Percentiles rank a stretch among this genome's conserved stretches.
phyloP scores from a whole-genome alignment of 495 filamentous ascomycete species.

The Neurospora sp. region DNA sequence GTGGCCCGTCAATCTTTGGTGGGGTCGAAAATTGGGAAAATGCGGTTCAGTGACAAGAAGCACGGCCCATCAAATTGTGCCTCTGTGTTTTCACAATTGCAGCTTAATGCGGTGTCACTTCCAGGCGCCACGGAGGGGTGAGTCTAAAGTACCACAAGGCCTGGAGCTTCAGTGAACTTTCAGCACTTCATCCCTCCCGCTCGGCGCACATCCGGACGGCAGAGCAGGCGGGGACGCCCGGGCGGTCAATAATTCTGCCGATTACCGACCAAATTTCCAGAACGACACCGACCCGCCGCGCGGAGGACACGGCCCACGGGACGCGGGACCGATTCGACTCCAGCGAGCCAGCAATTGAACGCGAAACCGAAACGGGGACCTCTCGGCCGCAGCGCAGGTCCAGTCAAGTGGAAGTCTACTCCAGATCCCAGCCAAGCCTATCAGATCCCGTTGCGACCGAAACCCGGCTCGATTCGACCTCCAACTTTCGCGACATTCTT shows the following conservation, averaged over 20 bases:
- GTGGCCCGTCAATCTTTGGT: slow-evolving; percentile 17
- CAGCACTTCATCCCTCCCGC: background rate
- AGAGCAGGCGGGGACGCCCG: background rate
- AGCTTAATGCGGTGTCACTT: background rate
- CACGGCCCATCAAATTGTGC: background rate
- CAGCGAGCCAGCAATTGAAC: background rate
- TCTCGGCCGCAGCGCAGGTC: background rate
- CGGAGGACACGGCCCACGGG: background rate
- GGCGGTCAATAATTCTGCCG: slow-evolving; percentile 16
- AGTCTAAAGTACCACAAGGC: background rate
- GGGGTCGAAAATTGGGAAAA: slow-evolving; percentile 28
- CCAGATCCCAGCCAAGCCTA: background rate
- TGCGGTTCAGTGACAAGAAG: slow-evolving; percentile 6
- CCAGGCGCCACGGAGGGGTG: background rate
- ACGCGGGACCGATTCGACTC: background rate
- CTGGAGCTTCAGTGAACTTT: background rate
- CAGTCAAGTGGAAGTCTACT: background rate
- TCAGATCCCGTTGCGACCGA: background rate
- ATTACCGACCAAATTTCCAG: slow-evolving; percentile 7
- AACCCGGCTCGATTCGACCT: background rate
- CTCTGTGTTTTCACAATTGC: background rate
- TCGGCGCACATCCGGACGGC: background rate
- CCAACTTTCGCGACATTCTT: background rate
- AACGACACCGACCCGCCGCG: background rate
- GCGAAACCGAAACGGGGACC: background rate